These are phyloP conservation scores for Pisolithus marmoratus DNA, from an alignment of 768 basidiomycete genomes.

Conservation along the genomic window DNA sequence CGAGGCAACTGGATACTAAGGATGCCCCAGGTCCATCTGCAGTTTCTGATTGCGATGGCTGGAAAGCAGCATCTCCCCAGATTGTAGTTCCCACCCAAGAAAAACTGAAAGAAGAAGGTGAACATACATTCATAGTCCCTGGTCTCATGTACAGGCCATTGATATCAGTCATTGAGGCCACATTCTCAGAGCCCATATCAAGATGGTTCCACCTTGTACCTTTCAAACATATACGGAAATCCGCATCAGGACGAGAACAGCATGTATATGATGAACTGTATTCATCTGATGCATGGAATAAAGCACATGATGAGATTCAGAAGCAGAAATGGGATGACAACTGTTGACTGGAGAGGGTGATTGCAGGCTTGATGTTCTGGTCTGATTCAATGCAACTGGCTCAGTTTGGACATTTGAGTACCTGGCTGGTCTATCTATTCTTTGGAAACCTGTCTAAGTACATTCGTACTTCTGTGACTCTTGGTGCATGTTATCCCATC, in stretches of 20 bases:
- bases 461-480: constrained; percentile 21
- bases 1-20: background rate
- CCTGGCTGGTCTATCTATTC: constrained; percentile 28
- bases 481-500: constrained; percentile 33
- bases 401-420: constrained; percentile 28
- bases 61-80: background rate
- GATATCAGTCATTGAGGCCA: constrained; percentile 5
- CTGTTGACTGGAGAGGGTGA: constrained; percentile 6
- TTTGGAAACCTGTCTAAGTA: constrained; percentile 39
- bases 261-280: constrained; percentile 16
- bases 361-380: constrained; percentile 3
- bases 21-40: background rate
- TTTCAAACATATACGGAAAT: constrained; percentile 15
- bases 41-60: background rate
- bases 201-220: constrained; percentile 19
- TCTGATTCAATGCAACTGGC: background rate
- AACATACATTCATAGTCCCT: background rate
- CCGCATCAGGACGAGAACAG: background rate
- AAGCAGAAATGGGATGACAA: constrained; percentile 1
- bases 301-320: constrained; percentile 13
- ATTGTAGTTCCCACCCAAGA: too few relatives aligned
- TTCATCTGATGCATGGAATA: constrained; percentile 10
- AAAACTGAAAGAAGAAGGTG: too few relatives aligned
- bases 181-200: background rate
- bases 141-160: constrained; percentile 14